A percentile compares a stretch with the other conserved stretches of the same genome.
phyloP scores from a whole-genome alignment of 805 yeast genomes.

The Komagataella phaffii region DNA sequence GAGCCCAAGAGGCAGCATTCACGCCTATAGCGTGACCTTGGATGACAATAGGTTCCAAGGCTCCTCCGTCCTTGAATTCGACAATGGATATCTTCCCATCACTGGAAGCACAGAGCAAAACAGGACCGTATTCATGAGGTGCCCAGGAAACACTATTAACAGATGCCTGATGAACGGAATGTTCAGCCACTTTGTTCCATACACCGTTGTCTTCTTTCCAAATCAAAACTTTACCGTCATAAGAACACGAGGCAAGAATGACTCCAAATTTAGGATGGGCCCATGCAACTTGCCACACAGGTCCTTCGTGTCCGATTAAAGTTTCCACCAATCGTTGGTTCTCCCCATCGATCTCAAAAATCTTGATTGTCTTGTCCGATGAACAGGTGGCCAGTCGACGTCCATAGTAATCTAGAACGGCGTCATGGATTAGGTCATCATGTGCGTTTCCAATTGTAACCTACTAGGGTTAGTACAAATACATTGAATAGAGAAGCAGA shows the following conservation, averaged over 20 bases:
- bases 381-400: conserved; percentile 93
- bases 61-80: conserved; percentile 84
- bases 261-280: conserved; percentile 98
- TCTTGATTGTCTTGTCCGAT: conserved; percentile 89
- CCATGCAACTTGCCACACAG: conserved; percentile 98
- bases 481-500: too few relatives aligned
- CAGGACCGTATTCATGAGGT: conserved; percentile 93
- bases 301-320: conserved; percentile 88
- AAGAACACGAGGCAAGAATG: conserved; percentile 86
- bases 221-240: conserved; percentile 85
- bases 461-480: conserved; percentile 17
- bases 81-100: conserved; percentile 89
- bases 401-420: conserved; percentile 94
- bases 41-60: conserved; percentile 46
- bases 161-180: conserved; percentile 81
- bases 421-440: conserved; percentile 90
- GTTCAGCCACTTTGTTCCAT: conserved; percentile 83
- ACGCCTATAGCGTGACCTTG: conserved; percentile 90
- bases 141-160: conserved; percentile 96
- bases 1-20: conserved; percentile 94
- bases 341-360: conserved; percentile 84
- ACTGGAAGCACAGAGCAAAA: conserved; percentile 78
- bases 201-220: conserved; percentile 90
- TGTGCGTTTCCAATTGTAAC: conserved; percentile 86
- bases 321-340: conserved; percentile 74